phyloP scores from a whole-genome alignment of 2,329 filamentous ascomycete genomes.

The Setomelanomma holmii region DNA sequence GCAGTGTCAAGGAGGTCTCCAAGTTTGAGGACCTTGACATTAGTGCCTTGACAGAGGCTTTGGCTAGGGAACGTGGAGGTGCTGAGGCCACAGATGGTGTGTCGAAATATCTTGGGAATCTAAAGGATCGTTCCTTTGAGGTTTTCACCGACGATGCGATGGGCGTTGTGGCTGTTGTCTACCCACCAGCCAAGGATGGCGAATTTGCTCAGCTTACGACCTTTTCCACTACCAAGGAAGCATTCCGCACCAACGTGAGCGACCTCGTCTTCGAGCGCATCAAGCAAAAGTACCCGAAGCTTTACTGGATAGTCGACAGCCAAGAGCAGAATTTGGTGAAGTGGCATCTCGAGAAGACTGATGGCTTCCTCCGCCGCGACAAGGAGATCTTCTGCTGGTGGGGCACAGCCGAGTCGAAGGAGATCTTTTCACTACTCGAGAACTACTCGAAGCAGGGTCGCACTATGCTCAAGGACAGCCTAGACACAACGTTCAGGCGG shows the following conservation, averaged over 20 bases:
- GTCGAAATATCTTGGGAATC: conserved; percentile 82
- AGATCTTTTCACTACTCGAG: conserved; percentile 82
- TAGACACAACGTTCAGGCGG: conserved; percentile 82
- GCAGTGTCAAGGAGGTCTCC: conserved; percentile 80
- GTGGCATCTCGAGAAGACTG: conserved; percentile 98
- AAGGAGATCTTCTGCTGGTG: conserved; percentile 97
- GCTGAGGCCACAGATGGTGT: conserved; percentile 83
- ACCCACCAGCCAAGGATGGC: conserved; percentile 72
- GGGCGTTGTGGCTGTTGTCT: conserved; percentile 88
- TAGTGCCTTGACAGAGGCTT: conserved; percentile 78
- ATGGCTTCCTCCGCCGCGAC: conserved; percentile 84
- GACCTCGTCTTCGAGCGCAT: conserved; percentile 95
- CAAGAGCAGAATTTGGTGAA: conserved; percentile 90
- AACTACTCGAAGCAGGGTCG: conserved; percentile 85
- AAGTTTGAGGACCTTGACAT: conserved; percentile 79
- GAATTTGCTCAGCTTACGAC: conserved; percentile 84
- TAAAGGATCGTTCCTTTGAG: conserved; percentile 81
- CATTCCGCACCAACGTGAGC: conserved; percentile 92
- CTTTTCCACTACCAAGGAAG: conserved; percentile 90
- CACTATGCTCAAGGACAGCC: conserved; percentile 87
- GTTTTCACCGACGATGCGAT: conserved; percentile 94
- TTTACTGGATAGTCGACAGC: conserved; percentile 96
- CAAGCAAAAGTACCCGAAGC: conserved; percentile 89
- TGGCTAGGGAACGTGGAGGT: conserved; percentile 81
- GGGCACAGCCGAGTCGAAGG: conserved; percentile 80